Evolutionary conservation across 805 yeast species (phyloP).

Genomic region (Danielozyma ontarioensis): DNA sequence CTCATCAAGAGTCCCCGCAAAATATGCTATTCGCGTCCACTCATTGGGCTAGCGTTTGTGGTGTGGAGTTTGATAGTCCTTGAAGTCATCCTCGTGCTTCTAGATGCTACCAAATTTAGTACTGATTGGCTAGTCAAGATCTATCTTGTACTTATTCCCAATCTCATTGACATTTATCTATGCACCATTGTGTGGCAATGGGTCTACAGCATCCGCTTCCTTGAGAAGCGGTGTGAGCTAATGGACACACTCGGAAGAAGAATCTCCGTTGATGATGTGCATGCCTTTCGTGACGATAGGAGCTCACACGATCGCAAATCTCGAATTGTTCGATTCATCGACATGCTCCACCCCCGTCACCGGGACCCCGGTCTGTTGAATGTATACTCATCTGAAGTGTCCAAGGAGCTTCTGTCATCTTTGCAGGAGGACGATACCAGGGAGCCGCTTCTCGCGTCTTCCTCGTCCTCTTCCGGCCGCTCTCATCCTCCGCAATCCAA

Average conservation of each 20-base stretch:
- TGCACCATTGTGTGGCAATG: slow-evolving; percentile 63
- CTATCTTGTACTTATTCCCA: slow-evolving; percentile 42
- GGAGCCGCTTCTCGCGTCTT: background rate
- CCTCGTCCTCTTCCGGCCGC: background rate
- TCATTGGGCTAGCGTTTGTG: slow-evolving; percentile 46
- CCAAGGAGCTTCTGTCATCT: too few relatives aligned
- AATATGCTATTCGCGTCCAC: slow-evolving; percentile 41
- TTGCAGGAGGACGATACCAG: too few relatives aligned
- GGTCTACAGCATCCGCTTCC: slow-evolving; percentile 48
- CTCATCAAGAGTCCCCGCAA: slow-evolving; percentile 27
- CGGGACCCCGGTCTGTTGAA: too few relatives aligned
- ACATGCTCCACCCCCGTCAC: too few relatives aligned
- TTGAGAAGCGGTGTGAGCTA: slow-evolving; percentile 47
- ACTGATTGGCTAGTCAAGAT: slow-evolving; percentile 40
- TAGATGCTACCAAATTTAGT: slow-evolving; percentile 21
- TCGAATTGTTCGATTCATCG: too few relatives aligned
- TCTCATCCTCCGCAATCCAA: background rate
- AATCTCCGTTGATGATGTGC: slow-evolving; percentile 41
- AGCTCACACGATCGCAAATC: background rate
- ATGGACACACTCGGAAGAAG: slow-evolving; percentile 61
- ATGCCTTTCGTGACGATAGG: background rate
- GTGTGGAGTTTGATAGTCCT: slow-evolving; percentile 35
- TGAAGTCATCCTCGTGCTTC: slow-evolving; percentile 26
- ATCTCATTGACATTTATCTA: slow-evolving; percentile 43
- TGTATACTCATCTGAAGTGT: too few relatives aligned